These are phyloP conservation scores for Nannochloropsis gaditana DNA, from an alignment of 108 stramenopile genomes.

Conservation along the genomic window DNA sequence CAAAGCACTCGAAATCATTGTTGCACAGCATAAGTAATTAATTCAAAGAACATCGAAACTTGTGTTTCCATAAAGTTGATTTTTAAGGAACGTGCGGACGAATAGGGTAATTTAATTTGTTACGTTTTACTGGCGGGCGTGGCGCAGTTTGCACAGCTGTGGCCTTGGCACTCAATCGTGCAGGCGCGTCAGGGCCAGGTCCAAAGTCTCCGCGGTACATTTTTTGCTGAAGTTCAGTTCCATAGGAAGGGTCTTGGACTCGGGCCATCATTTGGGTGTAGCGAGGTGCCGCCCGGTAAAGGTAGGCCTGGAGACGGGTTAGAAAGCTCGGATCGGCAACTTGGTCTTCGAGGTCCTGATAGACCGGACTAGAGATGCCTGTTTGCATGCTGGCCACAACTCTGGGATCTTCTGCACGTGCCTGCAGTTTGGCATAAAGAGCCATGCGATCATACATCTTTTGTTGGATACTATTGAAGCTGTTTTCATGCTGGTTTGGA, in stretches of 20 bases:
- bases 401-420: background rate
- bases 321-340: background rate
- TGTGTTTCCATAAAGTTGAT: no score
- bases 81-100: no score
- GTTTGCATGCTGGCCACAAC: background rate
- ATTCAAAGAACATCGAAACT: no score
- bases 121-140: background rate
- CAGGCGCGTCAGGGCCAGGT: background rate
- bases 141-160: background rate
- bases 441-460: background rate
- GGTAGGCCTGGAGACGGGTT: background rate
- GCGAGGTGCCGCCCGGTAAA: background rate
- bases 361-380: background rate
- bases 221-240: background rate
- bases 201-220: background rate
- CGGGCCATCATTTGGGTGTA: background rate
- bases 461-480: background rate
- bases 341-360: background rate
- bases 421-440: background rate
- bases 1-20: no score
- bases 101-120: no score
- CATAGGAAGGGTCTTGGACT: background rate
- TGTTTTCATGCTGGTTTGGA: background rate
- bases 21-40: no score
- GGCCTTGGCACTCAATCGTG: background rate